Evolutionary conservation across 2,329 filamentous ascomycete species (phyloP), one percentile per base, ranked within the genome.

Genomic region (Cladorrhinum sp.): DNA sequence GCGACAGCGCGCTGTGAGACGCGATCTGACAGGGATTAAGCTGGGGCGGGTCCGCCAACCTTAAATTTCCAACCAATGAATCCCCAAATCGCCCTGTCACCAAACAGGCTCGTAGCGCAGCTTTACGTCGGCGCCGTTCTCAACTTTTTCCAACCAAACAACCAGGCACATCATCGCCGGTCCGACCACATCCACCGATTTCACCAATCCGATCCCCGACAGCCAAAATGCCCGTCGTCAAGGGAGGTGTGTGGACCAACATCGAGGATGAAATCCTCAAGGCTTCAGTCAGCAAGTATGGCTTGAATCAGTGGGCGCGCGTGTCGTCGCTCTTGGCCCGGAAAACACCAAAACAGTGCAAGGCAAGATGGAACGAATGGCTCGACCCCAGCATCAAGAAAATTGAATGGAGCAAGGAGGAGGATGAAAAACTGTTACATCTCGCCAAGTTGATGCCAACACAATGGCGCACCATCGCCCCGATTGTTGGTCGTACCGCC

Each of bases 281-380:
- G 78, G 93, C 92, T 59, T 90, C 90, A 61, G 92, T 96, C 66
- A 95, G 91, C 68, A 96, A 96, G 76, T 96, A 96, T 81, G 92
- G 92, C 54, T 83, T 96, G 63, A 95, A 96, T 73, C 95, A 99
- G 78, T 99, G 95, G 95, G 93, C 95, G 73, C 93, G 95, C 76
- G 95, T 98, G 65, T 97, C 95, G 59, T 98, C 95, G 61, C 85
- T 99, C 66, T 88, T 99, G 67, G 93, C 93, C 73, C 91, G 96
- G 72, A 99, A 99, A 77, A 98, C 95, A 29, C 88, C 95, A 55
- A 99, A 99, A 79, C 95, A 99, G 79, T 99, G 95, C 86, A 99
- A 99, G 79, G 93, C 95, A 63, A 85, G 95, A 79, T 99, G 95
- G 95, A 87, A 89, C 74, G 93, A 99, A 83, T 99, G 95, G 93